phyloP scores from a whole-genome alignment of 331 rosid species.

The Erythrophleum ivorense region DNA sequence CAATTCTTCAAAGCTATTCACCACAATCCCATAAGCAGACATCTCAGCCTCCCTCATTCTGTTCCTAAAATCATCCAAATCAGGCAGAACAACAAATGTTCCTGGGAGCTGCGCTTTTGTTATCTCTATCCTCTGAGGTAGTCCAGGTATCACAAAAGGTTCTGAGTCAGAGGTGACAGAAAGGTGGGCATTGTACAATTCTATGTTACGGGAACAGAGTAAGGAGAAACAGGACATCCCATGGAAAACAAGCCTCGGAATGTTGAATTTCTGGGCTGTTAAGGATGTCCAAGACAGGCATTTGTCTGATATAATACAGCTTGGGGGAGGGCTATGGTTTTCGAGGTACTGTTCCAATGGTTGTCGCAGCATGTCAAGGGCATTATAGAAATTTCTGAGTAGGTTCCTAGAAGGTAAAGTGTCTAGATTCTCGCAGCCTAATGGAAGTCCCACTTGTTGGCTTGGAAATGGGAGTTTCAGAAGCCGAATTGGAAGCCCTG shows the following conservation, averaged over 20 bases:
- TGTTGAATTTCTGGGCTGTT: conserved; percentile 48
- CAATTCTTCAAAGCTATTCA: conserved; percentile 64
- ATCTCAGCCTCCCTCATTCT: conserved; percentile 65
- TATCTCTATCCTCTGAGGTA: conserved; percentile 52
- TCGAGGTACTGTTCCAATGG: conserved; percentile 56
- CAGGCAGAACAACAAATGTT: conserved; percentile 55
- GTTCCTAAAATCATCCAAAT: conserved; percentile 57
- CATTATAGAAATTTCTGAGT: conserved; percentile 54
- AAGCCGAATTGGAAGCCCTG: conserved; percentile 47
- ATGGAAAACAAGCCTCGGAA: conserved; percentile 81
- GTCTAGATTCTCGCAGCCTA: conserved; percentile 72
- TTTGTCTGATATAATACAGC: conserved; percentile 69
- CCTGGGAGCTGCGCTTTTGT: conserved; percentile 72
- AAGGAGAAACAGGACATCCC: conserved; percentile 77
- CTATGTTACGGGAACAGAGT: conserved; percentile 55
- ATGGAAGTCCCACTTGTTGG: conserved; percentile 65
- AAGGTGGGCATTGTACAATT: conserved; percentile 41
- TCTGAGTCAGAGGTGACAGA: conserved; percentile 49
- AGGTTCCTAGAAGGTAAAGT: conserved; percentile 54
- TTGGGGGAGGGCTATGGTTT: conserved; percentile 47
- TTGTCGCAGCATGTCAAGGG: conserved; percentile 57
- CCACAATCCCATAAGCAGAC: conserved; percentile 59
- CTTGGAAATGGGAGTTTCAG: conserved; percentile 57
- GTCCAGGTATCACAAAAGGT: conserved; percentile 61
- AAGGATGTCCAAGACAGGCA: conserved; percentile 62